Conservation (phyloP, 139 green algal species). For the Zygnema cylindricum region DNA sequence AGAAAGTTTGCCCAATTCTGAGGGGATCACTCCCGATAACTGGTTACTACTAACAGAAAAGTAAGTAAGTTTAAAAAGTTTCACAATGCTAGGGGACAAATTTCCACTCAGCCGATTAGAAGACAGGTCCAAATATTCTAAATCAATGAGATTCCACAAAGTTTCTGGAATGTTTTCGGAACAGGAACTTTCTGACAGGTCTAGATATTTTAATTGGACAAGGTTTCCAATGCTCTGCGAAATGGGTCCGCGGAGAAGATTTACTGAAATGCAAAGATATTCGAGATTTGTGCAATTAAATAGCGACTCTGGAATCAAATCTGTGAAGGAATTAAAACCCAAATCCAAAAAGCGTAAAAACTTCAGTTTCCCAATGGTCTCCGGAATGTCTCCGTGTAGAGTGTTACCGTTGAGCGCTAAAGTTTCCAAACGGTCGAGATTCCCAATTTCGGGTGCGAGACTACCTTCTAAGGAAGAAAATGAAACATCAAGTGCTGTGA, state of each 20-base stretch:
- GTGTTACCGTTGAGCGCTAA: not conserved
- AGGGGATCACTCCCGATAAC: too few relatives aligned
- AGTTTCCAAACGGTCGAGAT: not conserved
- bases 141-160: not conserved
- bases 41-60: constrained; percentile 9
- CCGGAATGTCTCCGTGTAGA: not conserved
- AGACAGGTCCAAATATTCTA: not conserved
- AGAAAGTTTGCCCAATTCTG: too few relatives aligned
- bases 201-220: not conserved
- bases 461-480: not conserved
- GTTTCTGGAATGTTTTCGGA: not conserved
- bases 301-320: not conserved
- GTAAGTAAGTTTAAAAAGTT: not conserved
- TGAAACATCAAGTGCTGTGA: not conserved
- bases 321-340: not conserved
- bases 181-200: constrained; percentile 37
- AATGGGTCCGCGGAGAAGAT: constrained; percentile 4
- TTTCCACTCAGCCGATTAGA: constrained; percentile 22
- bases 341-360: not conserved
- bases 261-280: not conserved
- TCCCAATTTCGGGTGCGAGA: not conserved
- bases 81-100: not conserved
- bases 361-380: not conserved
- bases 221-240: not conserved
- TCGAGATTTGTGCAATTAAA: not conserved